These are phyloP conservation scores for Nicotiana attenuata DNA, from an alignment of 257 asterid genomes.

Conservation along the genomic window DNA sequence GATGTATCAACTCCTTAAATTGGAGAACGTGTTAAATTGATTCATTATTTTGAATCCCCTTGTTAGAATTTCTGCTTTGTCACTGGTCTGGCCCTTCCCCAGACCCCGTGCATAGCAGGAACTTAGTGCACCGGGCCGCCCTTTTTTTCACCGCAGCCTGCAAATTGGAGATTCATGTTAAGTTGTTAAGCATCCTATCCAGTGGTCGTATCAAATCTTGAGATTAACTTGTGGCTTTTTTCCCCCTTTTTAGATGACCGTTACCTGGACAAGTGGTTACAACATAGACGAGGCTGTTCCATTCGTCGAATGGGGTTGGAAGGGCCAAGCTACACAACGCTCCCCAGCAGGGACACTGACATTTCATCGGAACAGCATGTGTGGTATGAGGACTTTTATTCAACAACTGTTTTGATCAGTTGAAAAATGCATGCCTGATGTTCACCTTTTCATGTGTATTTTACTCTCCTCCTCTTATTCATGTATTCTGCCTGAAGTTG, in stretches of 20 bases:
- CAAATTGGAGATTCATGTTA: not conserved
- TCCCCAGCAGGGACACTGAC: constrained; percentile 81
- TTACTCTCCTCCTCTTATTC: not conserved
- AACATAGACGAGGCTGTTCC: constrained; percentile 71
- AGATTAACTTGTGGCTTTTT: not conserved
- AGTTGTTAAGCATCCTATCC: not conserved
- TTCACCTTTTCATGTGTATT: not conserved
- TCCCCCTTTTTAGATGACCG: constrained; percentile 50
- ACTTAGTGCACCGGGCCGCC: too few species aligned
- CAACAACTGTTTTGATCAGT: not conserved
- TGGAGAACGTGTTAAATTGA: not conserved
- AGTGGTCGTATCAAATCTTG: not conserved
- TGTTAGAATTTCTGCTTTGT: not conserved
- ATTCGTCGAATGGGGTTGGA: constrained; percentile 59
- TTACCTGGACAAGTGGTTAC: constrained; percentile 90
- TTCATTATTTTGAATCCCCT: not conserved
- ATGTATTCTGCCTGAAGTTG: not conserved
- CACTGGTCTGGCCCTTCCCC: not conserved
- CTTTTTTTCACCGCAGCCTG: too few species aligned
- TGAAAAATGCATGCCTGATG: not conserved
- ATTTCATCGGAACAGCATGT: constrained; percentile 70
- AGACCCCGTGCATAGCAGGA: too few species aligned
- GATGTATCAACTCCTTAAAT: not conserved
- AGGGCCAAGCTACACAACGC: constrained; percentile 30
- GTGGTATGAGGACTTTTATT: constrained; percentile 44